These are phyloP conservation scores for Rhododendron henanense DNA, from an alignment of 148 eudicot species.

Conservation along the genomic window DNA sequence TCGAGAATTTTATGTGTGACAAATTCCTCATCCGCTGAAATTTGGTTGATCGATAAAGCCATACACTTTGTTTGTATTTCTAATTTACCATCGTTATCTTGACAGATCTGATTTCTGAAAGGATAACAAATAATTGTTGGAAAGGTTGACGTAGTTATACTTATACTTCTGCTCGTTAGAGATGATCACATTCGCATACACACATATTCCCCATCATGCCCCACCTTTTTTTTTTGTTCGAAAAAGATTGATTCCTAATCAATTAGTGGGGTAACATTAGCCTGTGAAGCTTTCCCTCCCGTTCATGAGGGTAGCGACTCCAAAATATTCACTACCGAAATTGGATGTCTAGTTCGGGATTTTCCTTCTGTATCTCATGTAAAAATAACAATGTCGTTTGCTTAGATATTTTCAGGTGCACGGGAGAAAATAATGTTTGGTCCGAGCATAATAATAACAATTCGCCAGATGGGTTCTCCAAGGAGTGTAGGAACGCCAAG, in stretches of 20 bases:
- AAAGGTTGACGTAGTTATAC: not conserved
- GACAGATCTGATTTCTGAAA: not conserved
- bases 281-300: not conserved
- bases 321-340: not conserved
- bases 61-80: not conserved
- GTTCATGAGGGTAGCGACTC: not conserved
- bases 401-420: conserved; percentile 9
- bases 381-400: not conserved
- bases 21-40: not conserved
- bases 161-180: not conserved
- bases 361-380: not conserved
- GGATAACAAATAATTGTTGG: not conserved
- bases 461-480: conserved; percentile 27
- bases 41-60: not conserved
- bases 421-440: conserved; percentile 19
- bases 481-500: conserved; percentile 30
- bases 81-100: not conserved
- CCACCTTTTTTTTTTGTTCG: not conserved
- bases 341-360: not conserved
- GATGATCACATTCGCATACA: not conserved
- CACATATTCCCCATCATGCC: not conserved
- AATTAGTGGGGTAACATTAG: not conserved
- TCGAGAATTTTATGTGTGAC: not conserved
- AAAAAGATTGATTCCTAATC: not conserved
- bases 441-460: conserved; percentile 29